Conservation (phyloP, 78 protist genomes). For the Dictyostelium firmibasis region DNA sequence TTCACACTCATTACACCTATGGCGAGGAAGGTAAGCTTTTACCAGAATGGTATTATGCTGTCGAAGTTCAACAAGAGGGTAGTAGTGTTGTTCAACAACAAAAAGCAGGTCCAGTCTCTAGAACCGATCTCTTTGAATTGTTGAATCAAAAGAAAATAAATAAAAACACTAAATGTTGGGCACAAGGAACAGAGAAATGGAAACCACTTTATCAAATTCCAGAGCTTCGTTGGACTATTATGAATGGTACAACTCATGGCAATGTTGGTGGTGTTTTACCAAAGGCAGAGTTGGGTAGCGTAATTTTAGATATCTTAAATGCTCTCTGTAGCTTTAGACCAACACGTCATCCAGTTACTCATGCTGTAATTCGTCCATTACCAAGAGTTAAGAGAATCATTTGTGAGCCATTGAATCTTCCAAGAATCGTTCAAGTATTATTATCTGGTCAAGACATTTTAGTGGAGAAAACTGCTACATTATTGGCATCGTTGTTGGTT, state of each 20-base stretch:
- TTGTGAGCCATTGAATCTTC: slow-evolving; percentile 85
- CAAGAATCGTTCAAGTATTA: slow-evolving; percentile 86
- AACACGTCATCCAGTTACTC: slow-evolving; percentile 77
- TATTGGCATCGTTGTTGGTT: slow-evolving; percentile 57
- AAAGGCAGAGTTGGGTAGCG: slow-evolving; percentile 66
- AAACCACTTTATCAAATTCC: slow-evolving; percentile 47
- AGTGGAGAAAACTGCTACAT: slow-evolving; percentile 60
- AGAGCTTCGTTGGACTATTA: slow-evolving; percentile 85
- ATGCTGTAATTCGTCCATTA: slow-evolving; percentile 86
- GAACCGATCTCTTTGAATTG: slow-evolving; percentile 34
- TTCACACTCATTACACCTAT: slow-evolving; percentile 78
- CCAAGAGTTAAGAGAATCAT: slow-evolving; percentile 86
- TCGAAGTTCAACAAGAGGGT: slow-evolving; percentile 17
- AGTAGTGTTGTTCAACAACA: background rate
- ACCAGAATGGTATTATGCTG: slow-evolving; percentile 86
- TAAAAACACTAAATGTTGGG: slow-evolving; percentile 83
- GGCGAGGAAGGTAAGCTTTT: slow-evolving; percentile 58
- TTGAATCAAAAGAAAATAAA: slow-evolving; percentile 25
- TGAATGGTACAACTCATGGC: slow-evolving; percentile 37
- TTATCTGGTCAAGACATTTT: slow-evolving; percentile 86
- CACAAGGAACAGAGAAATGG: slow-evolving; percentile 93
- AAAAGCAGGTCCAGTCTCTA: slow-evolving; percentile 67
- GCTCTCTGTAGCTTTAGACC: slow-evolving; percentile 82
- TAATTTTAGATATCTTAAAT: slow-evolving; percentile 72
- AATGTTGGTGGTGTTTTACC: slow-evolving; percentile 58